Evolutionary conservation across 2,329 filamentous ascomycete genomes (phyloP), one percentile per base, ranked within the genome.

Genomic region (Rutstroemia sp.): DNA sequence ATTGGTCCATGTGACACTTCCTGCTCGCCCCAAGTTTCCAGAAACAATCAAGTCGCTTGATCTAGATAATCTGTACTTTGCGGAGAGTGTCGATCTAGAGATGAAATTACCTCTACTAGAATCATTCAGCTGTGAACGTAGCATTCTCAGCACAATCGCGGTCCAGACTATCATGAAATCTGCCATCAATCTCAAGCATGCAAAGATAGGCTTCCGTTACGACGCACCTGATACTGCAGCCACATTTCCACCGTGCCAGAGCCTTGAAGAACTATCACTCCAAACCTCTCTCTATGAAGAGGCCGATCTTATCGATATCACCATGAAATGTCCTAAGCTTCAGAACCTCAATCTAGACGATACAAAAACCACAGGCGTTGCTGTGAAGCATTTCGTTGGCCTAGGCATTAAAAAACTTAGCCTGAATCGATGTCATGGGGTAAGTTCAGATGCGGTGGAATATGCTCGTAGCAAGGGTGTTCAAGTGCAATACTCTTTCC

Each of bases 341-440:
- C 58, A 59, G 25, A 64, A 39, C 30, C 52, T 72, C 9, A 59
- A 67, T 57, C 49, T 71, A 1, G 60, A 60, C 2, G 10, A 27
- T 4, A 68, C 69, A 0, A 59, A 62, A 19, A 59, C 71, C 46
- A 71, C 70, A 1, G 70, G 70, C 6, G 65, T 70, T 19, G 65
- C 68, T 18, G 61, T 72, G n/a, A 70, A 66, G 54, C 44, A 61
- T 5, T 62, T 71, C 21, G 65, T 71, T 12, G 50, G 62, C 7
- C 62, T 34, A 27, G 68, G 68, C 7, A 48, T 71, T 9, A 59
- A 62, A 18, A 62, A 48, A 21, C 56, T 72, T 2, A 62, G 58
- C 19, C 45, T 70, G 1, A 61, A 63, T 30, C 56, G 64, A 23
- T 71, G 70, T 39, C 10, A 44, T 3, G 16, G 50, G 3, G 54